These are phyloP conservation scores for Graphiopsis chlorocephala DNA, from an alignment of 2,329 filamentous ascomycete species.

Conservation along the genomic window DNA sequence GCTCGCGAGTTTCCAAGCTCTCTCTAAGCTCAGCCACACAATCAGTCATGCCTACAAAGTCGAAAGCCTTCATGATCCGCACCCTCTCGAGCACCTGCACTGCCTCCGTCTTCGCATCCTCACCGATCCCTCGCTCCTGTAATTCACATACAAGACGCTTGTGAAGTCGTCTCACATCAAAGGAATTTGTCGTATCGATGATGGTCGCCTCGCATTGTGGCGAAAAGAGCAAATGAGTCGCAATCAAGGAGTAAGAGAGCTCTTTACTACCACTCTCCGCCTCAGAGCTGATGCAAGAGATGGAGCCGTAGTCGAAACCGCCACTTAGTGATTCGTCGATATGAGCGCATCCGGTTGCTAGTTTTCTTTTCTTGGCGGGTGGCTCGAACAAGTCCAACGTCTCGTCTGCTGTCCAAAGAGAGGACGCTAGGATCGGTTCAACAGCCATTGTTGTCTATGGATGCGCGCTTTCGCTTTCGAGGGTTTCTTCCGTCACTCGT, in stretches of 20 bases:
- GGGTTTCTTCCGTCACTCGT: neutral
- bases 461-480: neutral
- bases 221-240: constrained; percentile 38
- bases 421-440: neutral
- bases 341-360: constrained; percentile 29
- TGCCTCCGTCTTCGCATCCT: constrained; percentile 31
- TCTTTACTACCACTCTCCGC: constrained; percentile 25
- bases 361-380: neutral
- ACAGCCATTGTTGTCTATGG: neutral
- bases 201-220: constrained; percentile 37
- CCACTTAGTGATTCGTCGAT: constrained; percentile 40
- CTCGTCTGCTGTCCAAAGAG: neutral
- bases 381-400: too few relatives aligned
- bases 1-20: constrained; percentile 24
- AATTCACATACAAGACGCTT: constrained; percentile 18
- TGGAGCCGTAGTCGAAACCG: constrained; percentile 35
- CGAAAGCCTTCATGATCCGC: constrained; percentile 51
- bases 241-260: constrained; percentile 37
- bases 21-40: constrained; percentile 45
- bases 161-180: constrained; percentile 44
- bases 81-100: constrained; percentile 42
- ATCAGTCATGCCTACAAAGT: constrained; percentile 48
- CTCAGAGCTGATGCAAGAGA: constrained; percentile 39
- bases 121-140: constrained; percentile 10
- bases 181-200: constrained; percentile 47